Base-by-base conservation (phyloP, 768 basidiomycete genomes). In the Cyclocybe aegerita region DNA sequence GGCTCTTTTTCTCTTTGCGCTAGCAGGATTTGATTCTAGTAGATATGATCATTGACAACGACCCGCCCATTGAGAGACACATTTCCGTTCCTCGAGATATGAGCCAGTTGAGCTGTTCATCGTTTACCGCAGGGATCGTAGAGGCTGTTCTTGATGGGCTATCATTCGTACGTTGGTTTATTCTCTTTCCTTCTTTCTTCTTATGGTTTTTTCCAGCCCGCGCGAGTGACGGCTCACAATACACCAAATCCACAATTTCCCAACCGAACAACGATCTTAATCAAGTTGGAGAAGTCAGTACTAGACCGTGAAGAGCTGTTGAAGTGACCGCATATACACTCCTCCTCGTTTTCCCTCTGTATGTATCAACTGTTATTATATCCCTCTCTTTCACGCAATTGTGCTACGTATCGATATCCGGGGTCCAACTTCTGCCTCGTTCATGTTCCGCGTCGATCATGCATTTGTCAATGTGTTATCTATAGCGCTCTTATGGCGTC, bases 21-120 rank as follows among this genome's bases (percentile, higher is more conserved):
- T 44, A n/a, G 39, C 35, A 48, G 37, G 12, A 23, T 9, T 32
- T 57, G 39, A 40, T 38, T 43, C 16, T 16, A 15, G 31, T 57
- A 96, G 93, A 98, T 70, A 98, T 98, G 97, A 90, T 99, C 56
- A 89, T 96, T 52, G 90, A 98, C 76, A 98, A 99, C 66, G 90
- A 95, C 63, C 95, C 97, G 9, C 81, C 87, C 15, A 77, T 98
- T 56, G 95, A 97, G 55, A 85, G 92, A 51, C 79, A 92, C 57
- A 92, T 99, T 53, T 93, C 93, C 30, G 90, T 98, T 10, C 97
- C 97, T 15, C 84, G 83, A 59, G 97, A 99, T 64, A 85, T 99
- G 83, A 90, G 86, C 61, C 86, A 90, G 61, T 78, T 99, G 35
- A 95, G 90, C 60, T 98, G 94, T 63, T 97, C 93, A n/a, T 98